These are phyloP conservation scores for Pisolithus sp. DNA, from an alignment of 768 basidiomycete genomes.

Conservation along the genomic window DNA sequence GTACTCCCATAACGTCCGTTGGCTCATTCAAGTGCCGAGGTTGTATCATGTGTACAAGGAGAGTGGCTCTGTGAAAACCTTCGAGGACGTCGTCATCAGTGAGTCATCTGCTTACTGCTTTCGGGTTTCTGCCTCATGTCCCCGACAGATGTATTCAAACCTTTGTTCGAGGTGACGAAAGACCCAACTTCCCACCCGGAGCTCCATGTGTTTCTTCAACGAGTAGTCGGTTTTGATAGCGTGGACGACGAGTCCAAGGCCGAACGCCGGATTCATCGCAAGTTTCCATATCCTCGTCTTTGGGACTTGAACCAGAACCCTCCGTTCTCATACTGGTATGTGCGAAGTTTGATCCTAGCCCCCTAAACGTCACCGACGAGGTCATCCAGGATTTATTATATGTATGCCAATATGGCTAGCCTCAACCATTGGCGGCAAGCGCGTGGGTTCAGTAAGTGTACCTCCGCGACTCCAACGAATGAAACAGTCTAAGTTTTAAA, in stretches of 20 bases:
- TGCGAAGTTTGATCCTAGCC: not conserved
- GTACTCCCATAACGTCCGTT: conserved; percentile 93
- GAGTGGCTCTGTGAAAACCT: conserved; percentile 74
- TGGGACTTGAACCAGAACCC: conserved; percentile 91
- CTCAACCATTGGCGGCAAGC: conserved; percentile 87
- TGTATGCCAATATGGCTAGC: conserved; percentile 94
- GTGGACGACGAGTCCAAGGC: conserved; percentile 97
- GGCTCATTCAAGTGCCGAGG: conserved; percentile 94
- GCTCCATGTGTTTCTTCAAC: conserved; percentile 89
- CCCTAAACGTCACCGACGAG: conserved; percentile 2
- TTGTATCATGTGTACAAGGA: conserved; percentile 94
- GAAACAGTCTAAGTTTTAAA: not conserved
- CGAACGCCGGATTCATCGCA: conserved; percentile 86
- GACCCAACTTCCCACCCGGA: conserved; percentile 89
- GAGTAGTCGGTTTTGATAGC: conserved; percentile 95
- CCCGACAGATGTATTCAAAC: conserved; percentile 76
- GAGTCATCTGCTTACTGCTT: conserved; percentile 24
- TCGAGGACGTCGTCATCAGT: conserved; percentile 90
- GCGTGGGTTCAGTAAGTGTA: conserved; percentile 81
- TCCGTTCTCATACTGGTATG: conserved; percentile 92
- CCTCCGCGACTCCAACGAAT: conserved; percentile 2
- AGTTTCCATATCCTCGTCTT: conserved; percentile 84
- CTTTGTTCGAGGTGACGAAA: conserved; percentile 93
- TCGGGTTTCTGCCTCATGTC: not conserved
- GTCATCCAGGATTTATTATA: conserved; percentile 79